Evolutionary conservation across 2,329 filamentous ascomycete species (phyloP).

Genomic region (Penicillium janthinellum): DNA sequence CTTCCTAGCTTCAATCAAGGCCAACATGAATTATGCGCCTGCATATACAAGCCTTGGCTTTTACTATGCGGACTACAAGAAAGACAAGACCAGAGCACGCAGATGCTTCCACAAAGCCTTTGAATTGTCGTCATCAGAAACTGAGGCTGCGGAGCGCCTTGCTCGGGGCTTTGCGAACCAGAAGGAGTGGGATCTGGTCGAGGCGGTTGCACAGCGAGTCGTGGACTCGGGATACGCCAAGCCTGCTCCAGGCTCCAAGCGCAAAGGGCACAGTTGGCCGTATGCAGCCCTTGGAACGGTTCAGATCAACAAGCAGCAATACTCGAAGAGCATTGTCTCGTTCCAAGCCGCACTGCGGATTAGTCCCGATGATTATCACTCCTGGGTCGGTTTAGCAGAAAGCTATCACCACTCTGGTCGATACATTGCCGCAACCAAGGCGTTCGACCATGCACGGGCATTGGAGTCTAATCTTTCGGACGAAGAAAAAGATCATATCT

Average conservation of each 20-base stretch:
- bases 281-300: conserved; percentile 92
- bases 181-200: conserved; percentile 94
- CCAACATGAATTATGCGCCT: conserved; percentile 83
- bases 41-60: conserved; percentile 88
- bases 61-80: conserved; percentile 88
- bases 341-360: conserved; percentile 89
- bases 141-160: conserved; percentile 82
- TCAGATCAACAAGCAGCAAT: conserved; percentile 92
- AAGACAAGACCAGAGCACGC: conserved; percentile 82
- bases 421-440: conserved; percentile 90
- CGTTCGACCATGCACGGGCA: conserved; percentile 80
- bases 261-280: conserved; percentile 92
- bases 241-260: conserved; percentile 87
- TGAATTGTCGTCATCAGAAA: conserved; percentile 83
- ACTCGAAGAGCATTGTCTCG: conserved; percentile 81
- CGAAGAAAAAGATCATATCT: conserved; percentile 67
- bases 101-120: conserved; percentile 96
- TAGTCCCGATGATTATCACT: conserved; percentile 84
- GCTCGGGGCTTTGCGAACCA: conserved; percentile 84
- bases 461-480: conserved; percentile 65
- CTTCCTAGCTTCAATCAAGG: conserved; percentile 82
- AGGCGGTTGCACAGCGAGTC: conserved; percentile 85
- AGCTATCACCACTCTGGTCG: conserved; percentile 93
- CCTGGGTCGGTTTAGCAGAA: conserved; percentile 95
- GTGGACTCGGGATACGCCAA: conserved; percentile 93